Conservation (phyloP, 2,329 filamentous ascomycete species). For the Epichloe coenophiala region DNA sequence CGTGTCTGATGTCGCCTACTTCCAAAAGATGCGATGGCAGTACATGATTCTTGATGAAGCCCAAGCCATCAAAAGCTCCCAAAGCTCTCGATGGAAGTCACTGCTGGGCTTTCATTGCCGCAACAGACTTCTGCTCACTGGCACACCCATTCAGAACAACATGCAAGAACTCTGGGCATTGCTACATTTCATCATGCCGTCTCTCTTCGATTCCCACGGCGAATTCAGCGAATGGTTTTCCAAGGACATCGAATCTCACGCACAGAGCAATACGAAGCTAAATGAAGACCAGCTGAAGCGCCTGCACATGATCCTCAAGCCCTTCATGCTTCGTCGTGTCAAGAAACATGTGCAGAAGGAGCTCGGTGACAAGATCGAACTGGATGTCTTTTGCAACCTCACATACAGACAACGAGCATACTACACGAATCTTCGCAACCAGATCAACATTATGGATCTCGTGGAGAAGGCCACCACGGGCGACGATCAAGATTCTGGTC, state of each 20-base stretch:
- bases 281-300: slow-evolving; percentile 96
- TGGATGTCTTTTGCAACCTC: slow-evolving; percentile 90
- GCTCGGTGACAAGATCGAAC: slow-evolving; percentile 94
- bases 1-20: slow-evolving; percentile 90
- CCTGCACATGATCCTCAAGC: slow-evolving; percentile 97
- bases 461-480: slow-evolving; percentile 94
- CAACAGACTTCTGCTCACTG: slow-evolving; percentile 83
- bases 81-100: slow-evolving; percentile 94
- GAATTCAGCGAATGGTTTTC: slow-evolving; percentile 92
- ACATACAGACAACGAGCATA: slow-evolving; percentile 92
- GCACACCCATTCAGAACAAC: slow-evolving; percentile 98
- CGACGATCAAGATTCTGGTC: slow-evolving; percentile 88
- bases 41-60: slow-evolving; percentile 99
- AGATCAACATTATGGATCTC: slow-evolving; percentile 96
- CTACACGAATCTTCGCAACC: slow-evolving; percentile 84
- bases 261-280: slow-evolving; percentile 97
- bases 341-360: slow-evolving; percentile 99
- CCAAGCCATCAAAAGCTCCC: slow-evolving; percentile 96
- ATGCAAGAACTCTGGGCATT: slow-evolving; percentile 99
- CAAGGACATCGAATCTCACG: slow-evolving; percentile 94
- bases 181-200: slow-evolving; percentile 99
- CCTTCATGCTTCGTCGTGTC: slow-evolving; percentile 98
- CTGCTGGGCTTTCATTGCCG: slow-evolving; percentile 88
- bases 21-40: slow-evolving; percentile 98
- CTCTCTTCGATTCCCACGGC: slow-evolving; percentile 85